Conservation (phyloP, 2,329 filamentous ascomycete genomes). For the Esteya vermicola region DNA sequence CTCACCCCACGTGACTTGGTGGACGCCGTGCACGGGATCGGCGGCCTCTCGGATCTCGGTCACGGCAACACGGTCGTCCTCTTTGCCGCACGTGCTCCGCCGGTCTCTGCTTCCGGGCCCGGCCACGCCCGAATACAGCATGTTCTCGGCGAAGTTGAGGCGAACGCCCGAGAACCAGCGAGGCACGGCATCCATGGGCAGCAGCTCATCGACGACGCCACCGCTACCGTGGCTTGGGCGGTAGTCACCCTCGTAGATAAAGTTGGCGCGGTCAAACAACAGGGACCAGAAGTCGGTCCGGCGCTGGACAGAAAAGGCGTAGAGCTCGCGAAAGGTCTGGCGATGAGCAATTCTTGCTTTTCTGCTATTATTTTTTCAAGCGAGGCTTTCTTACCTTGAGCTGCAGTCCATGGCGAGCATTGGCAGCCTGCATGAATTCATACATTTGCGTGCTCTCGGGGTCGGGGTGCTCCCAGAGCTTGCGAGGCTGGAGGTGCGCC, state of each 20-base stretch:
- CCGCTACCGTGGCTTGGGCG: constrained; percentile 9
- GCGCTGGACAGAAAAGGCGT: constrained; percentile 51
- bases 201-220: constrained; percentile 51
- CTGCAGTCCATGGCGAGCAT: constrained; percentile 38
- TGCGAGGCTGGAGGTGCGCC: constrained; percentile 28
- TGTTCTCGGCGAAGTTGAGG: constrained; percentile 70
- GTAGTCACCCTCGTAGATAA: constrained; percentile 50
- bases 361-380: background rate
- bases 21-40: constrained; percentile 22
- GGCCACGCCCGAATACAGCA: constrained; percentile 44
- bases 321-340: constrained; percentile 49
- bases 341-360: background rate
- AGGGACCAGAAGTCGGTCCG: constrained; percentile 52
- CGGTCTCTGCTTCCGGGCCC: constrained; percentile 20
- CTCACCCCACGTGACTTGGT: constrained; percentile 52
- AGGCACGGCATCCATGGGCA: constrained; percentile 57
- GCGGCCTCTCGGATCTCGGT: constrained; percentile 61
- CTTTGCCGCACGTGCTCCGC: constrained; percentile 45
- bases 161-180: constrained; percentile 62
- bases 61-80: constrained; percentile 54
- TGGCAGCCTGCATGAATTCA: constrained; percentile 51
- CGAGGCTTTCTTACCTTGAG: constrained; percentile 34
- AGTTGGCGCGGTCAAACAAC: constrained; percentile 42
- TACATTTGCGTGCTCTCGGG: constrained; percentile 51
- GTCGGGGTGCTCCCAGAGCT: constrained; percentile 54